Evolutionary conservation across 2,329 filamentous ascomycete genomes (phyloP).

Genomic region (Phialophora expanda): DNA sequence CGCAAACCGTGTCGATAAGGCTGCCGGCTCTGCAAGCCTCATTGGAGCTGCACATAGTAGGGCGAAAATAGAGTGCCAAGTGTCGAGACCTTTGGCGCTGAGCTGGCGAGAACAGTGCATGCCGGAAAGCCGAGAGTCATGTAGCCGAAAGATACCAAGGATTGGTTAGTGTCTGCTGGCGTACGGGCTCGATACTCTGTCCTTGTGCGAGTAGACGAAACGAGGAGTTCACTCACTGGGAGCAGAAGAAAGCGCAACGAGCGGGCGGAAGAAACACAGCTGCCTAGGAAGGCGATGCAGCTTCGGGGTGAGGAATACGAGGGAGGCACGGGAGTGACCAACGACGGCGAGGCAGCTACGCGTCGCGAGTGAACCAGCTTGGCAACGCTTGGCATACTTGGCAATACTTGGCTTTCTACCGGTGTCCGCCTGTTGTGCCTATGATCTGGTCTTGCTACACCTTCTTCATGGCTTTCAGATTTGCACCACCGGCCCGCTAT

Average conservation of each 20-base stretch:
- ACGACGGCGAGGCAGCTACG: no score
- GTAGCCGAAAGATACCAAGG: background rate
- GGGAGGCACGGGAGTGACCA: no score
- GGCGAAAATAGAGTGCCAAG: background rate
- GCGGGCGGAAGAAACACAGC: background rate
- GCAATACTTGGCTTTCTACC: background rate
- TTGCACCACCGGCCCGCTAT: no score
- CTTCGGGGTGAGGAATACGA: background rate
- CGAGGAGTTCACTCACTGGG: background rate
- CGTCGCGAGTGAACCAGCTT: no score
- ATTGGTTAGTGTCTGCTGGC: background rate
- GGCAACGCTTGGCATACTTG: background rate
- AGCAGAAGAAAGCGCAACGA: background rate
- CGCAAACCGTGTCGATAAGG: constrained; percentile 5
- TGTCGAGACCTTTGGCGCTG: background rate
- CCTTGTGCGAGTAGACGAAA: background rate
- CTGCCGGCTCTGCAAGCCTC: background rate
- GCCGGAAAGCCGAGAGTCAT: background rate
- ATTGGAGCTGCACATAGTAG: background rate
- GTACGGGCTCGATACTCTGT: background rate
- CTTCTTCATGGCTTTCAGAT: background rate
- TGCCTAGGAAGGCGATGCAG: background rate
- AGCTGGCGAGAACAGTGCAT: background rate
- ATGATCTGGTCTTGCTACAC: background rate
- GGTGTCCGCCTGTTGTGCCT: background rate